phyloP scores from a whole-genome alignment of 768 basidiomycete genomes.

The Cyclocybe aegerita region DNA sequence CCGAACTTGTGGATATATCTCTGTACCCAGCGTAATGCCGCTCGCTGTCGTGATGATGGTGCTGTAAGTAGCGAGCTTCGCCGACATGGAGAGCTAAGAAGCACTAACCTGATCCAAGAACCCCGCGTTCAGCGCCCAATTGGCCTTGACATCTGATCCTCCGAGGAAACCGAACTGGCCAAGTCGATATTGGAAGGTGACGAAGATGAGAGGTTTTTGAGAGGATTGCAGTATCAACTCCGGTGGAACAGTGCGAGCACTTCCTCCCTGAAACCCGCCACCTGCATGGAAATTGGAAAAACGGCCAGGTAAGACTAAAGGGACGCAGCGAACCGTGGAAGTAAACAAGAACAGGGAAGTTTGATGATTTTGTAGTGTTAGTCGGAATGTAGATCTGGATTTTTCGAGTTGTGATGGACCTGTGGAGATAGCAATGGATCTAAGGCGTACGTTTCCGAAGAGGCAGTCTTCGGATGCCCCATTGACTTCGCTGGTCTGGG shows the following conservation, averaged over 20 bases:
- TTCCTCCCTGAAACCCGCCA: conserved; percentile 40
- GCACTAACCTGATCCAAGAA: conserved; percentile 36
- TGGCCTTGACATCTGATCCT: conserved; percentile 28
- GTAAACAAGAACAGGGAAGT: conserved; percentile 39
- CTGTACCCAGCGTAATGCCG: conserved; percentile 38
- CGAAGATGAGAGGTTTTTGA: conserved; percentile 34
- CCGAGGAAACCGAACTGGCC: conserved; percentile 43
- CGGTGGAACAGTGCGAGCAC: conserved; percentile 29
- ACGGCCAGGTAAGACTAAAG: not conserved
- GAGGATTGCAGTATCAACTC: conserved; percentile 30
- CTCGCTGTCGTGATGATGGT: conserved; percentile 19
- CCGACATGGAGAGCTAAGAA: not conserved
- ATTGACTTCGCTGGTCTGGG: conserved; percentile 24
- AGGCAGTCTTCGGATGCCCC: conserved; percentile 42
- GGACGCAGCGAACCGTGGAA: conserved; percentile 32
- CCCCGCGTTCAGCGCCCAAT: conserved; percentile 36
- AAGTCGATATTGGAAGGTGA: conserved; percentile 41
- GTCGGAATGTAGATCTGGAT: conserved; percentile 34
- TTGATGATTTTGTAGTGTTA: conserved; percentile 16
- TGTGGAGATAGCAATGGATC: not conserved
- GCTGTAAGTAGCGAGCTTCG: not conserved
- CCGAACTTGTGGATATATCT: conserved; percentile 35
- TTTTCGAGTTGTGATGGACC: not conserved
- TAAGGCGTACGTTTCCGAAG: conserved; percentile 36
- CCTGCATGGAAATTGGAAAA: conserved; percentile 20